These are phyloP conservation scores for Chaetomium olivaceum DNA, from an alignment of 2,329 filamentous ascomycete genomes.

Conservation along the genomic window DNA sequence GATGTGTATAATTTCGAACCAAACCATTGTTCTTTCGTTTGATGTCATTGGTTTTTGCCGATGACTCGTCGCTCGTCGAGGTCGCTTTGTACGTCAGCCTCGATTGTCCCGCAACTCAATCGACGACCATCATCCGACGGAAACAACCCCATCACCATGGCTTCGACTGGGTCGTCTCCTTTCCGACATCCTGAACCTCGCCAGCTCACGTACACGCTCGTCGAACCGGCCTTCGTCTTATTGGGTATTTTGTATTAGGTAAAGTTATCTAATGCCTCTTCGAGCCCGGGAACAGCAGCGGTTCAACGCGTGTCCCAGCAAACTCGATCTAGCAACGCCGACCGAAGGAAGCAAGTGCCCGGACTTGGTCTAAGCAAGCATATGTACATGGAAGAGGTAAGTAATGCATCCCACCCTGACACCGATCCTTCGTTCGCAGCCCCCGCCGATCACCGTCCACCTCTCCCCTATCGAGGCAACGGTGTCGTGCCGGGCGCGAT, in stretches of 20 bases:
- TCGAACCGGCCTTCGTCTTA: conserved; percentile 11
- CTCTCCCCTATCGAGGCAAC: neutral
- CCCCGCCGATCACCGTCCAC: neutral
- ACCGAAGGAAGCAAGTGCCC: conserved; percentile 23
- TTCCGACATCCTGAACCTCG: neutral
- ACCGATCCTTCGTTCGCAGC: conserved; percentile 5
- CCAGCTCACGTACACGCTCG: neutral
- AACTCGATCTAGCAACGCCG: conserved; percentile 20
- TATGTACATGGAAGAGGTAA: conserved; percentile 15
- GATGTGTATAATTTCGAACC: neutral
- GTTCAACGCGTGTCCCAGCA: conserved; percentile 21
- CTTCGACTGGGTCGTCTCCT: neutral
- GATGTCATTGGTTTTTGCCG: neutral
- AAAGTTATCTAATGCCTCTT: conserved; percentile 23
- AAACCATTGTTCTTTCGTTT: neutral
- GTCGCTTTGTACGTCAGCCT: neutral
- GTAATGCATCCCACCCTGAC: conserved; percentile 20
- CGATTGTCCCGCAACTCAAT: neutral
- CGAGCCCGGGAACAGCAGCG: conserved; percentile 9
- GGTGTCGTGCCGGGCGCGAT: conserved; percentile 7
- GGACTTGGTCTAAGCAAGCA: conserved; percentile 21
- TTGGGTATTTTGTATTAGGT: conserved; percentile 23
- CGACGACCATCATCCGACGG: too few relatives aligned
- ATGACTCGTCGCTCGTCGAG: neutral
- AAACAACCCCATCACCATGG: neutral